Base-by-base conservation (phyloP, 2,329 filamentous ascomycete species). In the Hypoxylon sp. region DNA sequence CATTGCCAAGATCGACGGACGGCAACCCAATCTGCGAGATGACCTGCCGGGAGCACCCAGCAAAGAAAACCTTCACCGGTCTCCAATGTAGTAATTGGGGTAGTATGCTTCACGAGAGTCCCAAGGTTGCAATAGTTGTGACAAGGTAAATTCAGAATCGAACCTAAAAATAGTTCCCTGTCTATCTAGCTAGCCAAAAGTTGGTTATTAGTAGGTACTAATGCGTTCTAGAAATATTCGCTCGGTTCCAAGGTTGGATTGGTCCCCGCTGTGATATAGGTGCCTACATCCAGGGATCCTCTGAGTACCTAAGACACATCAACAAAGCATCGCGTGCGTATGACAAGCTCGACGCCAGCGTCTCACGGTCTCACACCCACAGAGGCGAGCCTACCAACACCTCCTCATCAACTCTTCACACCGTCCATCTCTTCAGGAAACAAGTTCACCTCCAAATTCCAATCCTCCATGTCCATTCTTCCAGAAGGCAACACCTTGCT, bases 381-480 rank as follows among this genome's bases (percentile, higher is more conserved):
- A 11, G 11, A 15, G 10, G 10, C 10, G 3, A 2, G 15, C 2
- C 11, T 37, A 37, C 32, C 10, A 35, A 35, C 5, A 17, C 10
- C 57, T 10, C 31, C 17, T 32, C 24, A 17, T 15, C 46, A 35
- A 31, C 31, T 21, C 5, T 27, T 46, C 51, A 51, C 29, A n/a
- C 21, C 0, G 27, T 11, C 6, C 19, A 5, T 8, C 17, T 21
- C 24, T 27, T 27, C 24, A 5, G 24, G 24, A 46, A 3, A 24
- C 27, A 39, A 17, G 1, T 17, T 17, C 19, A 63, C 24, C 44
- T 56, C 11, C 37, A 75, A 8, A 7, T 37, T 55, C 78, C 76
- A 79, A 6, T 42, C 60, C 50, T 79, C 77, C 76, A 78, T 75
- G 47, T 77, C 76, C 48, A 56, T 55, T 10, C 77, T 68, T 2